Conservation (phyloP, 805 yeast genomes). For the Monosporozyma yasuniensis region DNA sequence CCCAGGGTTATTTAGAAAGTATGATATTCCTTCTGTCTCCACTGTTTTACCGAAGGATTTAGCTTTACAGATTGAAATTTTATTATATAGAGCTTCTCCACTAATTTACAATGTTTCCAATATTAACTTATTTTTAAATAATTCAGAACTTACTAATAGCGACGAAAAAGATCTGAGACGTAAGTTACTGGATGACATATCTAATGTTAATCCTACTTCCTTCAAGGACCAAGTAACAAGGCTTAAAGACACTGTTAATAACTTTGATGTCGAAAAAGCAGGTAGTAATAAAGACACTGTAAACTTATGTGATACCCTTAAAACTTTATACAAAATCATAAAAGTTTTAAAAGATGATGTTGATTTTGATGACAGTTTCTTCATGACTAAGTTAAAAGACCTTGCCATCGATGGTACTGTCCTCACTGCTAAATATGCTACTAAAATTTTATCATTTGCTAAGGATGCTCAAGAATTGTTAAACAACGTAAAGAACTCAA, state of each 20-base stretch:
- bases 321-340: conserved; percentile 51
- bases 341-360: conserved; percentile 41
- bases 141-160: conserved; percentile 23
- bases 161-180: conserved; percentile 32
- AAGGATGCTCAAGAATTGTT: conserved; percentile 35
- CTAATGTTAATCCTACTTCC: conserved; percentile 52
- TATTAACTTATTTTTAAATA: conserved; percentile 42
- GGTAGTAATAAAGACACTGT: conserved; percentile 12
- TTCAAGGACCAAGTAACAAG: conserved; percentile 50
- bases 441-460: conserved; percentile 46
- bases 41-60: conserved; percentile 40
- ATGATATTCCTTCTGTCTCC: conserved; percentile 25
- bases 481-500: conserved; percentile 32
- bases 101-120: conserved; percentile 59
- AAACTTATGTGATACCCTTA: conserved; percentile 37
- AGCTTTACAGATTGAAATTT: conserved; percentile 43
- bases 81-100: conserved; percentile 54
- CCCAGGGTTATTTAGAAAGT: conserved; percentile 36
- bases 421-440: conserved; percentile 54
- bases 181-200: conserved; percentile 49
- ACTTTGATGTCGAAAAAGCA: conserved; percentile 9
- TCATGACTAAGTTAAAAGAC: conserved; percentile 37
- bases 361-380: conserved; percentile 34
- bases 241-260: conserved; percentile 35
- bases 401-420: conserved; percentile 48